A percentile compares a stretch with the other conserved stretches of the same genome.
These are phyloP conservation scores for Ustilago bromivora DNA, from an alignment of 1,284 basidiomycete species.

Conservation along the genomic window DNA sequence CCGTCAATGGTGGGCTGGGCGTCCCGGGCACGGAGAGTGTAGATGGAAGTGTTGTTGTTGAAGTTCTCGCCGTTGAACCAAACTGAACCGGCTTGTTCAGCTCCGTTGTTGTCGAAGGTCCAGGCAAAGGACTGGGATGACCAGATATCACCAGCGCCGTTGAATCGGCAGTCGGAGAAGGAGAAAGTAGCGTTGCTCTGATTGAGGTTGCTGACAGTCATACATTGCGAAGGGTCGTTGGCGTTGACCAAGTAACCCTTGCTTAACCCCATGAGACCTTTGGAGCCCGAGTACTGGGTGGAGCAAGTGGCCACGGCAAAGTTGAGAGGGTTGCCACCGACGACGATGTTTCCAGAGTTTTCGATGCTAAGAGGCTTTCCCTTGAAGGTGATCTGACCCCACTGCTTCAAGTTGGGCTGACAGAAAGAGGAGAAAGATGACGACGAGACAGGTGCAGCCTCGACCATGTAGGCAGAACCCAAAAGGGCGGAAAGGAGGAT, in stretches of 20 bases:
- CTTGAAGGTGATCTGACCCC: constrained; percentile 11
- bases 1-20: constrained; percentile 13
- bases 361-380: constrained; percentile 16
- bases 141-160: constrained; percentile 21
- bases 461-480: constrained; percentile 5
- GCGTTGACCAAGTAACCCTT: constrained; percentile 28
- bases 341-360: constrained; percentile 14
- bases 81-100: background rate
- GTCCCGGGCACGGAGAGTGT: constrained; percentile 11
- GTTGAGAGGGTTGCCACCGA: constrained; percentile 26
- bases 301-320: constrained; percentile 21
- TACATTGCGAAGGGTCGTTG: constrained; percentile 19
- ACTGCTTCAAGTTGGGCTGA: background rate
- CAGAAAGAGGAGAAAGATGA: constrained; percentile 8
- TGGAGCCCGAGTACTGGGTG: background rate
- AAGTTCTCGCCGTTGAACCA: constrained; percentile 30
- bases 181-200: constrained; percentile 15
- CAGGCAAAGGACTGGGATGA: constrained; percentile 30
- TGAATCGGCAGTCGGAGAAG: constrained; percentile 26
- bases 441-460: constrained; percentile 12
- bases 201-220: constrained; percentile 30
- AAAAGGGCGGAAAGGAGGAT: constrained; percentile 20
- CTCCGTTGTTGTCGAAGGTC: constrained; percentile 5
- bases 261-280: background rate
- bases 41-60: constrained; percentile 15